Evolutionary conservation across 2,329 filamentous ascomycete species (phyloP).

Genomic region (Cladophialophora chaetospira): DNA sequence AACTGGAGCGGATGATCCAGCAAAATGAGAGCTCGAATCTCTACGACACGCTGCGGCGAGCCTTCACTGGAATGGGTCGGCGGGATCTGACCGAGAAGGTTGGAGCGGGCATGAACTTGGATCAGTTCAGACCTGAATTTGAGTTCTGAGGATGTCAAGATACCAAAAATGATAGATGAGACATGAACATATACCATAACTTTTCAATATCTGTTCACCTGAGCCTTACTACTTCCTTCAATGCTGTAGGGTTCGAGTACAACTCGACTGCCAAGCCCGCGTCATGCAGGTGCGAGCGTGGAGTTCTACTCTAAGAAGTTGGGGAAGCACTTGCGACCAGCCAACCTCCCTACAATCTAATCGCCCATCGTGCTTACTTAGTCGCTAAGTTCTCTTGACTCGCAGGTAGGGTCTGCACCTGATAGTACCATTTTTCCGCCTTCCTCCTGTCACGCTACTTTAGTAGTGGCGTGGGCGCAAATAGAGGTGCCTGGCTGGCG

Average conservation of each 20-base stretch:
- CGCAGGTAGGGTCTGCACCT: too few relatives aligned
- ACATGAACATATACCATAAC: neutral
- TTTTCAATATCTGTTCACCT: too few relatives aligned
- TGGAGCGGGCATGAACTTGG: slow-evolving; percentile 85
- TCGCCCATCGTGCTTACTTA: too few relatives aligned
- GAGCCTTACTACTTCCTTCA: neutral
- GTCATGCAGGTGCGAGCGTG: neutral
- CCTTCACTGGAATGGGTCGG: slow-evolving; percentile 95
- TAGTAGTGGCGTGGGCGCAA: too few relatives aligned
- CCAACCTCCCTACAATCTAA: too few relatives aligned
- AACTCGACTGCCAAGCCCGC: slow-evolving; percentile 1
- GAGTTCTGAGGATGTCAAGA: slow-evolving; percentile 62
- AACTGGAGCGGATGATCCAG: slow-evolving; percentile 82
- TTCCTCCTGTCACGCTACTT: too few relatives aligned
- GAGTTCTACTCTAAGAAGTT: too few relatives aligned
- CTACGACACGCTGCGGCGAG: slow-evolving; percentile 88
- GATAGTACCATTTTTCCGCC: too few relatives aligned
- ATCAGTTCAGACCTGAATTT: slow-evolving; percentile 84
- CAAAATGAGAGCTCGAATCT: slow-evolving; percentile 97
- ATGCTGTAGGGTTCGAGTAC: neutral
- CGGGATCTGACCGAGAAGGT: slow-evolving; percentile 86
- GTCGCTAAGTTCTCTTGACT: too few relatives aligned
- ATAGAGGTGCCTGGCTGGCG: too few relatives aligned
- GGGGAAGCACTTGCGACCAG: too few relatives aligned
- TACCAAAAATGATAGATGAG: neutral